phyloP scores from a whole-genome alignment of 371 early-diverging fungal genomes.

The Apophysomyces elegans region DNA sequence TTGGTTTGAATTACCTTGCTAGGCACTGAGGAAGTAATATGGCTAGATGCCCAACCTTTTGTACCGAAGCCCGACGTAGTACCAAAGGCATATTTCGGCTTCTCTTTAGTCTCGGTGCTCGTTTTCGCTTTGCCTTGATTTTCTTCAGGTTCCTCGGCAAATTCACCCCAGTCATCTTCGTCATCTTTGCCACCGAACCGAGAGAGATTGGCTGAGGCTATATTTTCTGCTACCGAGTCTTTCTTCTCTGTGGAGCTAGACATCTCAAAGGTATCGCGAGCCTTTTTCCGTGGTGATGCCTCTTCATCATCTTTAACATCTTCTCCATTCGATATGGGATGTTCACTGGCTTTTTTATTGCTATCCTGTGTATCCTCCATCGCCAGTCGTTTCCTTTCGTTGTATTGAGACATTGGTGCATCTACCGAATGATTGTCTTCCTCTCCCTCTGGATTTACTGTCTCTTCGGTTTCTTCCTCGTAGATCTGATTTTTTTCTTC shows the following conservation, averaged over 20 bases:
- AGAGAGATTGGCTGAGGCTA: constrained; percentile 8
- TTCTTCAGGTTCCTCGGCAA: constrained; percentile 39
- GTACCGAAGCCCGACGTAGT: constrained; percentile 52
- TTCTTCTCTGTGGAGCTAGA: not conserved
- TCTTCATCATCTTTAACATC: constrained; percentile 5
- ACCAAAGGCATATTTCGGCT: constrained; percentile 53
- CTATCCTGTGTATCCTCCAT: not conserved
- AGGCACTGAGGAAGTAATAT: constrained; percentile 35
- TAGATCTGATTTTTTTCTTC: constrained; percentile 8
- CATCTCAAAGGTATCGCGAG: not conserved
- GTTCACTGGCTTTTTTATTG: not conserved
- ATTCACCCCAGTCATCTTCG: constrained; percentile 49
- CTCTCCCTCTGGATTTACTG: constrained; percentile 20
- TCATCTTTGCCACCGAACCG: constrained; percentile 40
- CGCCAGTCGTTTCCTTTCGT: constrained; percentile 13
- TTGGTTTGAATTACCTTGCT: constrained; percentile 32
- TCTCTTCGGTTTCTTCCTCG: constrained; percentile 16
- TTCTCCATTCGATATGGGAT: not conserved
- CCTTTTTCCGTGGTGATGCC: not conserved
- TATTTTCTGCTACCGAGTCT: constrained; percentile 6
- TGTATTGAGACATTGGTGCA: constrained; percentile 14
- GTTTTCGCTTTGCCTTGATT: constrained; percentile 17
- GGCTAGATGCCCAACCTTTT: constrained; percentile 43
- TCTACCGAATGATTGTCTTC: constrained; percentile 17
- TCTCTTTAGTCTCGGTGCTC: constrained; percentile 14